Evolutionary conservation across 768 basidiomycete genomes (phyloP), one percentile per base, ranked within the genome.

Genomic region (Serendipita sp.): DNA sequence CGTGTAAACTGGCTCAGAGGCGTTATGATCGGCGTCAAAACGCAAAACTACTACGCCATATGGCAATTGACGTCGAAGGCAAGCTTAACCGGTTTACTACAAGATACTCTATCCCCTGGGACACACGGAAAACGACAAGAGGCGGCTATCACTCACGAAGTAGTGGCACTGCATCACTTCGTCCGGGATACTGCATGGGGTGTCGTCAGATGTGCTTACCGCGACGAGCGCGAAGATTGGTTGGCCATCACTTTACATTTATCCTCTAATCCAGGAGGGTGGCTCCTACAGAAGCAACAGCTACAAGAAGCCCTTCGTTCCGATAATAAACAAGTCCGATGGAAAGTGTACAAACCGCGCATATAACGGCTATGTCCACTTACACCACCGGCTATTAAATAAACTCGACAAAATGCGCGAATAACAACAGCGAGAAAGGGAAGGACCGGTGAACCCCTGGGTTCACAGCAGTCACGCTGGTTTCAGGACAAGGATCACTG

Each of bases 181-280:
- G 11, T 54, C 3, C 47, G 48, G 23, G 34, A 35, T 23, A 16
- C 34, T 11, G 30, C 64, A 5, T 65, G 64, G 64, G 36, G 45
- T 36, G 64, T 65, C 3, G n/a, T 54, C 34, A 30, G 46, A 30
- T n/a, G 18, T 13, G 64, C 64, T 16, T 65, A 65, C 18, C 45
- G 64, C 48, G 64, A 65, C 46, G 64, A 35, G 38, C 63, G 35
- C 18, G 35, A 35, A 23, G 16, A 1, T 30, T 60, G 56, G 56
- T 35, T 60, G 8, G 16, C 36, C 10, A 32, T n/a, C 35, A 34
- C 56, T 11, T 35, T 60, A 28, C 36, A n/a, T 16, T 35, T 60
- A n/a, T 23, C 28, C 35, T n/a, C 30, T 32, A n/a, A 28, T 36
- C 28, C 28, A 32, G 16, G 28, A n/a, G 16, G 28, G 23, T 60